These are phyloP conservation scores for Scleromitrula shiraiana DNA, from an alignment of 2,329 filamentous ascomycete species.

Conservation along the genomic window DNA sequence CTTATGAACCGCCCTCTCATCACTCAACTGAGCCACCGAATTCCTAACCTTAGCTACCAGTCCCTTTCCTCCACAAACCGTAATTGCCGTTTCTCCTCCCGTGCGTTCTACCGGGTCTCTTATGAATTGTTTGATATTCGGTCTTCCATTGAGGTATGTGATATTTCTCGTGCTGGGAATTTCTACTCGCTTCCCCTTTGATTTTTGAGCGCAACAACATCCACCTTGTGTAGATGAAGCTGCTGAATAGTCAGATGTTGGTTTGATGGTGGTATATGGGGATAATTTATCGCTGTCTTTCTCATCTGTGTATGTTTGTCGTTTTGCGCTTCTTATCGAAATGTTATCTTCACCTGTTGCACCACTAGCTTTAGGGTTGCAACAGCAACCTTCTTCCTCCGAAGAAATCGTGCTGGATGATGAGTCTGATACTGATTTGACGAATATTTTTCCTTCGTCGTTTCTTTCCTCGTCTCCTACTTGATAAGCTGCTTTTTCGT, in stretches of 20 bases:
- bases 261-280: neutral
- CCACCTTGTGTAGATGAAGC: neutral
- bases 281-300: neutral
- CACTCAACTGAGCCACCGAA: constrained; percentile 46
- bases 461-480: neutral
- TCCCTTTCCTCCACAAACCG: constrained; percentile 51
- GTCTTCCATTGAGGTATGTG: constrained; percentile 30
- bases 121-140: constrained; percentile 45
- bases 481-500: constrained; percentile 1
- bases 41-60: constrained; percentile 47
- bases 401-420: constrained; percentile 7
- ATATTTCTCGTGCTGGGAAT: constrained; percentile 25
- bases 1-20: constrained; percentile 56
- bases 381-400: constrained; percentile 3
- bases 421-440: constrained; percentile 7
- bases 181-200: neutral
- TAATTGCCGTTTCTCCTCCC: constrained; percentile 52
- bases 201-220: constrained; percentile 6
- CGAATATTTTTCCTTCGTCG: neutral
- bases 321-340: constrained; percentile 1
- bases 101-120: constrained; percentile 47
- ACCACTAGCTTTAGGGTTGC: constrained; percentile 2
- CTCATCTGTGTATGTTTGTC: constrained; percentile 3
- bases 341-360: neutral
- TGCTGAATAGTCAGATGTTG: neutral